Percentiles rank a stretch among this genome's conserved stretches.
Conservation (phyloP, 768 basidiomycete genomes). For the Kwoniella sp. region DNA sequence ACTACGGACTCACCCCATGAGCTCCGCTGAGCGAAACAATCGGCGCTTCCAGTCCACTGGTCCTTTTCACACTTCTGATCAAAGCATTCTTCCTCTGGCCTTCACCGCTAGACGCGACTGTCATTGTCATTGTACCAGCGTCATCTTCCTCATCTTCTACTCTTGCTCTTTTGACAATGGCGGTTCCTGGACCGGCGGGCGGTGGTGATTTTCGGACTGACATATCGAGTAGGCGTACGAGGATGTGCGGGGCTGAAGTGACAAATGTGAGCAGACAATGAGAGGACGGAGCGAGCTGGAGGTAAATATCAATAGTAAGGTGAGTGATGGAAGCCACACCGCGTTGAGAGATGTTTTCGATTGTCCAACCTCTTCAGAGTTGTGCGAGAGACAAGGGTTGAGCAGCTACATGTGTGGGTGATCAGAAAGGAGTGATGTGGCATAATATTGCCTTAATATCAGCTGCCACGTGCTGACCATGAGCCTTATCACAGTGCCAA, state of each 20-base stretch:
- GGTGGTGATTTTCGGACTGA: conserved; percentile 52
- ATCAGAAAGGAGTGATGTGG: no score
- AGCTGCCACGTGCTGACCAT: no score
- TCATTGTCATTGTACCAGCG: conserved; percentile 48
- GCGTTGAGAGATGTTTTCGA: neutral
- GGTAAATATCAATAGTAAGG: no score
- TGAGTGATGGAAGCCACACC: no score
- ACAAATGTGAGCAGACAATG: neutral
- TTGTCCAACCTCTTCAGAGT: neutral
- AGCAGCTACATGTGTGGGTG: neutral
- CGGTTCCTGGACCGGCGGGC: conserved; percentile 40
- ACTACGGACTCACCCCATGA: conserved; percentile 79
- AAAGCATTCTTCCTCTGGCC: conserved; percentile 52
- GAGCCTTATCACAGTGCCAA: no score
- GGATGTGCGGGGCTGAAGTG: neutral
- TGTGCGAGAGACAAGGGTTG: neutral
- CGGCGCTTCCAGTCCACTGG: conserved; percentile 89
- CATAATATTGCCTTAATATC: no score
- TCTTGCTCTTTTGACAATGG: conserved; percentile 50
- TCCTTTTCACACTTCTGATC: conserved; percentile 81
- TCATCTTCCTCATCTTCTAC: conserved; percentile 49
- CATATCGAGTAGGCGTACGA: conserved; percentile 24
- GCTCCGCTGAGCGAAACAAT: conserved; percentile 88
- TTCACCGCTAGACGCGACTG: conserved; percentile 55
- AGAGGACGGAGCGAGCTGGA: no score